Evolutionary conservation across 179 eudicot species (phyloP).

Genomic region (Beta macrorhiza): DNA sequence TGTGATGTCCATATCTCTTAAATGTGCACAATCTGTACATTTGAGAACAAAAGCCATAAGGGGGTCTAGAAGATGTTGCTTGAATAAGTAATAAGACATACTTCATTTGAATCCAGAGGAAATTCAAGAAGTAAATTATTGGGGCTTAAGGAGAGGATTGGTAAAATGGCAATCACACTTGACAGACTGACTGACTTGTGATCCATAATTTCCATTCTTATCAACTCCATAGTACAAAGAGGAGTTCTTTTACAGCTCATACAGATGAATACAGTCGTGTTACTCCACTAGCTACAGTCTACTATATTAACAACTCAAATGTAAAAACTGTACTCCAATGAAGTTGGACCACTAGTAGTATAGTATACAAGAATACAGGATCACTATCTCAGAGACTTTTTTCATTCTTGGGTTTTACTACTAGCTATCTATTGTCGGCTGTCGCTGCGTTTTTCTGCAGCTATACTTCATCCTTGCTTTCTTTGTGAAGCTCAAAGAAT

Average conservation of each 20-base stretch:
- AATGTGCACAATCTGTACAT: no score
- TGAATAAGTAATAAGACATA: no score
- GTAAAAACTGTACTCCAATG: constrained; percentile 2
- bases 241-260: not conserved
- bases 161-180: not conserved
- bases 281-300: not conserved
- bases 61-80: no score
- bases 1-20: no score
- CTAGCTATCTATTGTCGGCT: not conserved
- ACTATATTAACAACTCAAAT: constrained; percentile 19
- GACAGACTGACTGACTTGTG: not conserved
- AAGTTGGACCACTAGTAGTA: constrained; percentile 2
- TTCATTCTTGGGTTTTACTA: not conserved
- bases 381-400: not conserved
- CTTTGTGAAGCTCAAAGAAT: not conserved
- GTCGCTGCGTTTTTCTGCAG: constrained; percentile 2
- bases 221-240: not conserved
- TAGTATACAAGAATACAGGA: not conserved
- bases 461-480: not conserved
- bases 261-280: not conserved
- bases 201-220: constrained; percentile 8
- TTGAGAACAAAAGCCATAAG: no score
- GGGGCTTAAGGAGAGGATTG: no score
- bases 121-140: no score
- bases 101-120: no score